Base-by-base conservation (phyloP, 257 asterid species). In the Prunella vulgaris region DNA sequence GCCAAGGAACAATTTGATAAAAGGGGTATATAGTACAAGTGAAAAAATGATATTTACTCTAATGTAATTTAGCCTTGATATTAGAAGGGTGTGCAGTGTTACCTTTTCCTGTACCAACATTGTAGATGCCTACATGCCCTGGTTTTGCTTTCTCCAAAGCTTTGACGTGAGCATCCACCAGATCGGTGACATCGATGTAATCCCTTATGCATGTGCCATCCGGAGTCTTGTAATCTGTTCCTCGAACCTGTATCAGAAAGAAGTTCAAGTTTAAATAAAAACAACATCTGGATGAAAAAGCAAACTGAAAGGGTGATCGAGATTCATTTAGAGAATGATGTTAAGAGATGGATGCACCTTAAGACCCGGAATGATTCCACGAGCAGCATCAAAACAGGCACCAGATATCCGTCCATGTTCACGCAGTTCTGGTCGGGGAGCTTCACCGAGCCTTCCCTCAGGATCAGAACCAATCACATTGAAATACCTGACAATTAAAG, bases 381-480 rank as follows among this genome's bases (percentile, higher is more conserved):
- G 95, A 72, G 97, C 97, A 63, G 97, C 96, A 73, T 91, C 96
- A 54, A 88, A 91, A 76, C 97, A 91, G 66, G 97, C 97, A 33
- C 97, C 97, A 5, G 97, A 91, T 64, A 91, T 91, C 32, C 97
- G 81, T 53, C 97, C 97, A 72, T 91, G 97, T 66, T 91, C 96
- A 4, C 96, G 95, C 14, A 91, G 81, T 75, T 91, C 97, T 2
- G 97, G 95, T 3, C 84, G 89, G 72, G 97, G 97, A 78, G 97
- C 96, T 88, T 91, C 97, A 60, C 97, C 97, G 2, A 91, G 87
- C 78, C 90, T 78, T 88, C 97, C 97, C 81, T 83, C 95, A 4
- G 97, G 96, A 78, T 88, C 96, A 9, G 96, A 91, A 73, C 97
- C 97, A 69, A 91, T 91, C 80, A 91, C 97, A 66, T 91, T 91